Evolutionary conservation across 805 yeast genomes (phyloP).

Genomic region (Debaryomyces prosopidis): DNA sequence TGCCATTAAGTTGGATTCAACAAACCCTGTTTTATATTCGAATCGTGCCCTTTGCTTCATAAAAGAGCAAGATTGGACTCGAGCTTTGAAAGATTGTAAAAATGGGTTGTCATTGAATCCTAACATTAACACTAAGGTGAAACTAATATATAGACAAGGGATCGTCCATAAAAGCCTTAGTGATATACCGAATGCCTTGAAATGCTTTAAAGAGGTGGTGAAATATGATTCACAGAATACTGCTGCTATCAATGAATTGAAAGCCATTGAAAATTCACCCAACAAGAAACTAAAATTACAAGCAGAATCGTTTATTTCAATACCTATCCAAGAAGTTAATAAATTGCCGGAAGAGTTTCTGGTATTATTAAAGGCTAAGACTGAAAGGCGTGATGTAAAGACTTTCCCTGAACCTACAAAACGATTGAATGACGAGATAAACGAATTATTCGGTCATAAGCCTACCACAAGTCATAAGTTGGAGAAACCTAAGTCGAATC

Average conservation of each 20-base stretch:
- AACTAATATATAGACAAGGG: conserved; percentile 55
- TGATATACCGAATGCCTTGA: conserved; percentile 21
- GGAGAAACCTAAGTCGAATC: not conserved
- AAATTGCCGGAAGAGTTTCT: conserved; percentile 40
- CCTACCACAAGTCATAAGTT: not conserved
- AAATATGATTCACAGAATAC: conserved; percentile 41
- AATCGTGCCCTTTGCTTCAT: conserved; percentile 69
- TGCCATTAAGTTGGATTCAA: conserved; percentile 52
- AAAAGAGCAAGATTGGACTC: conserved; percentile 47
- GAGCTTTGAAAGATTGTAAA: conserved; percentile 52
- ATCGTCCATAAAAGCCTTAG: conserved; percentile 34
- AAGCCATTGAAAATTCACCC: conserved; percentile 5
- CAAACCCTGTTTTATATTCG: conserved; percentile 59
- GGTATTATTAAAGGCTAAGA: not conserved
- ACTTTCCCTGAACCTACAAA: not conserved
- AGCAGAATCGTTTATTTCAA: conserved; percentile 2
- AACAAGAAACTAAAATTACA: conserved; percentile 2
- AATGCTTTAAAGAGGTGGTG: conserved; percentile 36
- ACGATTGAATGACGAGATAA: conserved; percentile 6
- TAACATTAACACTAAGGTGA: conserved; percentile 36
- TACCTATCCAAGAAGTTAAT: conserved; percentile 45
- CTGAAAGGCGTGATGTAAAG: not conserved
- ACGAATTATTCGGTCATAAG: conserved; percentile 14
- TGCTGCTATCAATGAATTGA: conserved; percentile 38
- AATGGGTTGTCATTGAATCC: conserved; percentile 42